Evolutionary conservation across 257 asterid genomes (phyloP), one percentile per base, ranked within the genome.

Genomic region (Jaltomata sinuosa): DNA sequence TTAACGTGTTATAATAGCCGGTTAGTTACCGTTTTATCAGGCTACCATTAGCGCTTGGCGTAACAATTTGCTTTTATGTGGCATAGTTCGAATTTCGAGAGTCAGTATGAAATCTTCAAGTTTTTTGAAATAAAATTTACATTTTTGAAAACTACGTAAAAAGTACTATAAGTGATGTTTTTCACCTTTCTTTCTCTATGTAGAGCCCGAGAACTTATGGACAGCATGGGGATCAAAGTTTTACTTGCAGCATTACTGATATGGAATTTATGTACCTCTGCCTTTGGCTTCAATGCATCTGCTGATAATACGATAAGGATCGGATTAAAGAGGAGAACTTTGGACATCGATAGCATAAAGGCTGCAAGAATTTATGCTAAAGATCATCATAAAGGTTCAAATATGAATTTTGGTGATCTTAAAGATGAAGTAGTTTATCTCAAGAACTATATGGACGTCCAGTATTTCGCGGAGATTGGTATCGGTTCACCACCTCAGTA

Each of bases 401-500:
- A 22, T 8, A 32, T 15, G 54, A 12, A 72, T 22, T 29, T 6
- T 42, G 54, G 12, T 2, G 36, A 38, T 84, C 83, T 36, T 3
- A 21, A 52, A 27, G 82, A 72, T 34, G 59, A 84, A 22, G 9
- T 84, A 11, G 72, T 87, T 50, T 87, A 84, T 55, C 55, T 87
- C 29, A 85, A 87, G 27, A 84, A 82, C 19, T 87, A 88, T 65
- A 27, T 80, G 87, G 90, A 88, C 10, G 79, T 82, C 3, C 90
- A 85, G 62, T 88, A 85, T 79, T 80, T 69, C 65, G 88, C 88
- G 15, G 88, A 88, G 83, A 82, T 88, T 53, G 77, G 83, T 55
- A 85, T 88, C 8, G 90, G 90, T 49, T 69, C 90, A 31, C 90
- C 90, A 0, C 88, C 89, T 29, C 90, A 88, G 54, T n/a, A 57